These are phyloP conservation scores for Microbotryum intermedium DNA, from an alignment of 1,284 basidiomycete species.

Conservation along the genomic window DNA sequence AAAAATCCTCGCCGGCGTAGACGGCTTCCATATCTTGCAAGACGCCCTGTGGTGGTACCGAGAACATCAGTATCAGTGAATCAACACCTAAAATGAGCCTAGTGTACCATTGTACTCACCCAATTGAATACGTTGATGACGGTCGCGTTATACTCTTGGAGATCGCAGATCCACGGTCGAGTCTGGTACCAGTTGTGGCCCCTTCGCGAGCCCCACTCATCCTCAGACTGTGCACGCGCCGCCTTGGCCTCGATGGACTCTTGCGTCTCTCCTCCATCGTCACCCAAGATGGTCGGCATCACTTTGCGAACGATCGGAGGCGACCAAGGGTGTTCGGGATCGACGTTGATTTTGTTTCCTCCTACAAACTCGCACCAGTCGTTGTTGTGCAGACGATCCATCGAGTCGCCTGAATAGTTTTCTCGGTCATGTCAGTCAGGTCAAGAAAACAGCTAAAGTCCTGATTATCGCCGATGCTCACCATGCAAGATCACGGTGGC, in stretches of 20 bases:
- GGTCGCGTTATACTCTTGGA: constrained; percentile 20
- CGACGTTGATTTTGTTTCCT: constrained; percentile 14
- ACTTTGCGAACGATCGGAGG: constrained; percentile 19
- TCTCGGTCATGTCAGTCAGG: not conserved
- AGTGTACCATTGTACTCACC: constrained; percentile 1
- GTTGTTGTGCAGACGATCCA: constrained; percentile 25
- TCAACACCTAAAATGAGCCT: not conserved
- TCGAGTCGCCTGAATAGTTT: constrained; percentile 24
- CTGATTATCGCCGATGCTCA: no score
- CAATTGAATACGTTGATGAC: constrained; percentile 21
- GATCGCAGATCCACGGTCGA: constrained; percentile 20
- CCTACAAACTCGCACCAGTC: constrained; percentile 28
- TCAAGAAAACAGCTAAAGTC: no score
- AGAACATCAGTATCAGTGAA: not conserved
- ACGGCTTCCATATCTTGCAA: constrained; percentile 22
- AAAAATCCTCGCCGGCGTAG: constrained; percentile 21
- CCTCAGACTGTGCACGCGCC: constrained; percentile 5
- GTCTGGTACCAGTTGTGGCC: constrained; percentile 19
- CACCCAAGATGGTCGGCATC: constrained; percentile 10
- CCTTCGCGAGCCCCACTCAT: constrained; percentile 16
- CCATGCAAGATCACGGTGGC: constrained; percentile 20
- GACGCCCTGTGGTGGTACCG: constrained; percentile 1
- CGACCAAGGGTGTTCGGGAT: constrained; percentile 16
- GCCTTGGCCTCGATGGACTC: constrained; percentile 11
- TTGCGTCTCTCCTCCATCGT: constrained; percentile 11